Percentiles rank a stretch among this genome's conserved stretches.
Evolutionary conservation across 805 yeast genomes (phyloP).

Genomic region (Cyberlindnera meyerae): DNA sequence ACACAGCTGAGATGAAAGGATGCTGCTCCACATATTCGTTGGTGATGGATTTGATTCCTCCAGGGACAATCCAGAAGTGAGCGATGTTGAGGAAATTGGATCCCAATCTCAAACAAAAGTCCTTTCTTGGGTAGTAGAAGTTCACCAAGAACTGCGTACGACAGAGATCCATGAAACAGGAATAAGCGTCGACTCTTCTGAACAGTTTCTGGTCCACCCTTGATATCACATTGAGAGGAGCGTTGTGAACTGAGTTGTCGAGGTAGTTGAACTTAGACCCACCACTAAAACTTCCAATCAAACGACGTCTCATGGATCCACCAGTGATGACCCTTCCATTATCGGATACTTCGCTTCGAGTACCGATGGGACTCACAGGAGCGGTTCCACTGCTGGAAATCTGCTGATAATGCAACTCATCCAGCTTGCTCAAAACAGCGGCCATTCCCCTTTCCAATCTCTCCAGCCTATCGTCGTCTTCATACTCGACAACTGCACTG

Average conservation of each 20-base stretch:
- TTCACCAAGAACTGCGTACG: slow-evolving; percentile 39
- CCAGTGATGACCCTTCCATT: not conserved
- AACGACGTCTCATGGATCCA: slow-evolving; percentile 10
- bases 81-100: slow-evolving; percentile 47
- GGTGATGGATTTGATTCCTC: slow-evolving; percentile 47
- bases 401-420: slow-evolving; percentile 5
- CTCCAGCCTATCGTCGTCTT: slow-evolving; percentile 7
- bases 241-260: slow-evolving; percentile 26
- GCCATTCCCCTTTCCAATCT: slow-evolving; percentile 18
- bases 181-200: slow-evolving; percentile 25
- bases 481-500: slow-evolving; percentile 1
- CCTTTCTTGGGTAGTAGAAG: slow-evolving; percentile 41
- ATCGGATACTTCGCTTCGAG: not conserved
- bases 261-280: slow-evolving; percentile 20
- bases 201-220: slow-evolving; percentile 36
- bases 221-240: slow-evolving; percentile 34
- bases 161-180: slow-evolving; percentile 30
- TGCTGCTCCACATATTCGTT: slow-evolving; percentile 43
- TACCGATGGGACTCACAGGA: not conserved
- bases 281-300: slow-evolving; percentile 8
- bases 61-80: slow-evolving; percentile 59
- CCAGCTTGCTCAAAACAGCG: slow-evolving; percentile 25
- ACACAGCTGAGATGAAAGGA: slow-evolving; percentile 49
- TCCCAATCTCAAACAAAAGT: slow-evolving; percentile 40
- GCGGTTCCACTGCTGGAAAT: not conserved